phyloP scores from a whole-genome alignment of 257 asterid genomes.

The Paulownia fortunei region DNA sequence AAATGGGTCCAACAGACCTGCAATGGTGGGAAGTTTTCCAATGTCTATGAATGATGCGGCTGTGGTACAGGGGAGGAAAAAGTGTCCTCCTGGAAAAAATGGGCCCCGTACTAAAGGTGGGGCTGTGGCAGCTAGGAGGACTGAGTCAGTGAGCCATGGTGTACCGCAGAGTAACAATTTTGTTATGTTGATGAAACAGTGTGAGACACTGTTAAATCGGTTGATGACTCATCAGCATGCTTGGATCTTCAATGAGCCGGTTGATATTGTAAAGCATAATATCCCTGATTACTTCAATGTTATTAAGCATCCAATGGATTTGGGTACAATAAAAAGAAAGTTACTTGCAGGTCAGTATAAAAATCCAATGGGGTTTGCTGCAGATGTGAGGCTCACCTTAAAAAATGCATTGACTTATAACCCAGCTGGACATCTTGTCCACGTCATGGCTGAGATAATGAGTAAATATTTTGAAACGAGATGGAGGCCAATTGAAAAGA shows the following conservation, averaged over 20 bases:
- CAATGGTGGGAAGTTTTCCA: conserved; percentile 32
- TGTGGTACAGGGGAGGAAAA: conserved; percentile 43
- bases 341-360: conserved; percentile 47
- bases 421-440: conserved; percentile 55
- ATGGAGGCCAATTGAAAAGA: conserved; percentile 64
- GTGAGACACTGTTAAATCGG: conserved; percentile 49
- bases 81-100: conserved; percentile 43
- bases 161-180: too few relatives aligned
- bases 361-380: conserved; percentile 56
- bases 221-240: conserved; percentile 52
- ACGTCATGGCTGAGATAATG: conserved; percentile 51
- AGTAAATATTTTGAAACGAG: conserved; percentile 53
- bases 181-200: conserved; percentile 51
- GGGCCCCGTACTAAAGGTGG: conserved; percentile 53
- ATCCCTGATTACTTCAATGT: conserved; percentile 59
- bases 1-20: conserved; percentile 42
- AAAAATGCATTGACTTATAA: conserved; percentile 60
- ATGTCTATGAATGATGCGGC: conserved; percentile 34
- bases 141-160: conserved; percentile 38
- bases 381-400: conserved; percentile 60
- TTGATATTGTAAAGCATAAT: conserved; percentile 51
- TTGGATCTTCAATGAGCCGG: conserved; percentile 62
- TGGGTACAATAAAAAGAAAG: conserved; percentile 61
- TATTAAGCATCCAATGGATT: conserved; percentile 74
- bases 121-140: conserved; percentile 31